Base-by-base conservation (phyloP, 2,329 filamentous ascomycete genomes). In the Phialophora macrospora region DNA sequence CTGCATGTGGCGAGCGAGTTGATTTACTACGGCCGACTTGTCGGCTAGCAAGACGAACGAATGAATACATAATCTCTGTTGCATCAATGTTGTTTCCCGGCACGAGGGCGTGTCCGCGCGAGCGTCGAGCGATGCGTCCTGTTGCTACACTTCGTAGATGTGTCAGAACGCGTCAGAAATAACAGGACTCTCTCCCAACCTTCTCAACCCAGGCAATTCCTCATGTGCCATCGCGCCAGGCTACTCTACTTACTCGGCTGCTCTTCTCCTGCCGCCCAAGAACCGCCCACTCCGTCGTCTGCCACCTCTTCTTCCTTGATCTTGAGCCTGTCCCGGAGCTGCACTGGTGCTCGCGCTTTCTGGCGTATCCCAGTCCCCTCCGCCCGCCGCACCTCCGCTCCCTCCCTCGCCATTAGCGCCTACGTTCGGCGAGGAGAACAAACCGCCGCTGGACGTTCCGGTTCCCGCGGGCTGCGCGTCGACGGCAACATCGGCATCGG, bases 241-340 rank as follows among this genome's bases (percentile, higher is more conserved):
- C 34, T 28, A 24, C 4, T 20, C 51, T 32, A 4, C 12, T 38
- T 24, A 26, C 55, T 20, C 30, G n/a, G 41, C 46, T 26, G 59
- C 34, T 20, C 64, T 58, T 41, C 67, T 64, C n/a, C 67, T 28
- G 6, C 32, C 54, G 11, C 34, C 51, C 55, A 69, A 32, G 41
- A 69, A 68, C 7, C 68, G 60, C 12, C 68, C 68, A 51, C 66
- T 70, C 30, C 68, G 62, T 14, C 63, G 59, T 20, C 59, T 52
- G 48, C 28, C 34, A 30, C 41, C 55, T 34, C 52, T 30, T n/a
- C 52, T 17, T 9, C 8, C 52, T 20, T 30, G 52, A 9, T 55
- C 52, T 34, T 55, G 52, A 26, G 24, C 52, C 46, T 34, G 22
- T 55, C 24, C 52, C 24, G 7, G 22, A 26, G 52, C 11, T 55